Base-by-base conservation (phyloP, 768 basidiomycete species). In the Mrakia gelida region DNA sequence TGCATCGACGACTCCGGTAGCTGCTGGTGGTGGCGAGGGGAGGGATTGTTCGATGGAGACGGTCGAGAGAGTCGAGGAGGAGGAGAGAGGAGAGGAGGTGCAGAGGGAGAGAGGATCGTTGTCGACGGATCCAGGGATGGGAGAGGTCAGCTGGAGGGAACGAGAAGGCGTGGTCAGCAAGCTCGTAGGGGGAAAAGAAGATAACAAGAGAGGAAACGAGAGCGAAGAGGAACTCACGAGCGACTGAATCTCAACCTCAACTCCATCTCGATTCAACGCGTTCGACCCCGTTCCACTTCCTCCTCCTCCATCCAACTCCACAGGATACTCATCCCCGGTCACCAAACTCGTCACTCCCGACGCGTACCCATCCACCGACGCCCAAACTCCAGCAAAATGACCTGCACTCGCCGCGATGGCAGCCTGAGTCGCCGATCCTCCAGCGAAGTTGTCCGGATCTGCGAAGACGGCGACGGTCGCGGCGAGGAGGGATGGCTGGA, bases 361-460 rank as follows among this genome's bases (percentile, higher is more conserved):
- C 0, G 90, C 95, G 84, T 94, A 96, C 8, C 94, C 93, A 83
- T 98, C 96, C 2, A 88, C 87, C 75, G 89, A 88, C 76, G 91
- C 89, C 96, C 96, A 98, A 18, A 99, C 88, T 21, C 88, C 89
- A 3, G 90, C 90, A 84, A 97, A 95, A 0, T 89, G 86, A 0
- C 95, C 95, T 0, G 92, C 88, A 9, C 91, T 92, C 0, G 92
- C 91, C 0, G 92, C 92, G 80, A 98, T 96, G 0, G 93, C 92
- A 0, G 95, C 95, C 84, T 98, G 96, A 26, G 97, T 89, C 0
- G 91, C 89, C 2, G 93, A 93, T 0, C 93, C 91, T 1, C 93
- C 91, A 0, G 88, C 86, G 82, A 93, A 94, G 0, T 89, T 90
- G 75, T 98, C 95, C 0, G 92, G 90, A 81, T 94, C 92, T 3